Conservation (phyloP, 352 stramenopile species). For the Stramenopiles sp. region DNA sequence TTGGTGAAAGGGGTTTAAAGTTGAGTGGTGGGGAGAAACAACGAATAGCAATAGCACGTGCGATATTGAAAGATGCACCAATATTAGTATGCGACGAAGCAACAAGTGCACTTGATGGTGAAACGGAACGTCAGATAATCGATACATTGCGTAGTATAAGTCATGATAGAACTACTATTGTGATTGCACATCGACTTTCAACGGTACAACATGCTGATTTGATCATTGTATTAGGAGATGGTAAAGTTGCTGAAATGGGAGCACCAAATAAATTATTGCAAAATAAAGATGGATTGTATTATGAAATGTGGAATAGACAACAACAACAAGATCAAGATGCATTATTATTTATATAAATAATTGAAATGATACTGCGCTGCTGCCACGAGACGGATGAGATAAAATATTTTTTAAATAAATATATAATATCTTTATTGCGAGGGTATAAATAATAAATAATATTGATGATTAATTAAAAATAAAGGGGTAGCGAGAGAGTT, state of each 20-base stretch:
- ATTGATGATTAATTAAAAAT: no score
- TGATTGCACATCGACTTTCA: neutral
- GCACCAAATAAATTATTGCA: neutral
- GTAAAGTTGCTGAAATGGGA: neutral
- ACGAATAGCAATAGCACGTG: constrained; percentile 45
- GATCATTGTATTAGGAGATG: constrained; percentile 1
- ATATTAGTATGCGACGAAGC: constrained; percentile 52
- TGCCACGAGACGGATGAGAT: no score
- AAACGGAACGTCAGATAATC: constrained; percentile 50
- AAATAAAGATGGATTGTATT: constrained; percentile 27
- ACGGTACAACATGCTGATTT: neutral
- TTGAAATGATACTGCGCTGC: no score
- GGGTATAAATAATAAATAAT: no score
- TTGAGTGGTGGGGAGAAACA: constrained; percentile 53
- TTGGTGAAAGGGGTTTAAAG: constrained; percentile 48
- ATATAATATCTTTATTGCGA: no score
- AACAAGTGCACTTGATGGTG: constrained; percentile 44
- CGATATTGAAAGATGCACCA: constrained; percentile 46
- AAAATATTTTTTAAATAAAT: no score
- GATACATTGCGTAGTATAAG: constrained; percentile 39
- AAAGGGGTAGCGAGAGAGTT: no score
- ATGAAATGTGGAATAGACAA: neutral
- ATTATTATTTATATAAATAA: no score
- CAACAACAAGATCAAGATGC: neutral
- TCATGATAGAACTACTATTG: constrained; percentile 25